phyloP scores from a whole-genome alignment of 2,329 filamentous ascomycete genomes.

The Scedosporium aurantiacum region DNA sequence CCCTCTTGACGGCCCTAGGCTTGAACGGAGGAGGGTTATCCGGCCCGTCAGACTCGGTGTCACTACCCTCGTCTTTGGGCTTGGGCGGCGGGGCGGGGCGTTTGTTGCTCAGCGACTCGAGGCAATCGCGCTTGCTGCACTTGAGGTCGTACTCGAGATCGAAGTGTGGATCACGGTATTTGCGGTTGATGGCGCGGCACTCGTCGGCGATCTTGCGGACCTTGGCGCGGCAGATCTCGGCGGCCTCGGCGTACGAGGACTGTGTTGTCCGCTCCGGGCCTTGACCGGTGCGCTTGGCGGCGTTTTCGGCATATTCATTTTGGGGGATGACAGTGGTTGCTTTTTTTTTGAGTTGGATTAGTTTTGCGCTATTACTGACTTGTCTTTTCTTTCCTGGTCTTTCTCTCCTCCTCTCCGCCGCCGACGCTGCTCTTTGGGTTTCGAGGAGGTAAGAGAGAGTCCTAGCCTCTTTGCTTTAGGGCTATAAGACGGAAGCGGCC shows the following conservation, averaged over 20 bases:
- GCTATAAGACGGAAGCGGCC: neutral
- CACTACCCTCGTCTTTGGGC: conserved; percentile 8
- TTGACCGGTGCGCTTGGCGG: conserved; percentile 44
- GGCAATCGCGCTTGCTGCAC: conserved; percentile 23
- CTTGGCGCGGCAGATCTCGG: conserved; percentile 54
- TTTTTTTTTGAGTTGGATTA: conserved; percentile 15
- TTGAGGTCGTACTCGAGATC: conserved; percentile 72
- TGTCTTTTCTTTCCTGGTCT: neutral
- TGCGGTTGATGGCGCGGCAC: conserved; percentile 62
- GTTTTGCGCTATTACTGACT: neutral
- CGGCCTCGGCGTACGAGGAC: conserved; percentile 63
- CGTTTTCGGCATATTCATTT: conserved; percentile 52
- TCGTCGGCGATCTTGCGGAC: conserved; percentile 50
- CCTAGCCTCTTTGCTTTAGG: neutral
- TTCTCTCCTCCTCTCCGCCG: neutral
- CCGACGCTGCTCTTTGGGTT: too few species aligned
- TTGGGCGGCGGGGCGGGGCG: conserved; percentile 9
- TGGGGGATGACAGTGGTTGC: conserved; percentile 60
- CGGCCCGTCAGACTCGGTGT: conserved; percentile 8
- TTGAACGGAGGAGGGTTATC: conserved; percentile 18
- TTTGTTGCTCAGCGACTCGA: conserved; percentile 28
- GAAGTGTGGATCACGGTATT: conserved; percentile 79
- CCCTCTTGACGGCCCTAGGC: conserved; percentile 50
- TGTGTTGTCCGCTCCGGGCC: conserved; percentile 42
- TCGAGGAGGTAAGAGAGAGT: neutral